Evolutionary conservation across 805 yeast genomes (phyloP).

Genomic region (Saccharomyces mikatae): DNA sequence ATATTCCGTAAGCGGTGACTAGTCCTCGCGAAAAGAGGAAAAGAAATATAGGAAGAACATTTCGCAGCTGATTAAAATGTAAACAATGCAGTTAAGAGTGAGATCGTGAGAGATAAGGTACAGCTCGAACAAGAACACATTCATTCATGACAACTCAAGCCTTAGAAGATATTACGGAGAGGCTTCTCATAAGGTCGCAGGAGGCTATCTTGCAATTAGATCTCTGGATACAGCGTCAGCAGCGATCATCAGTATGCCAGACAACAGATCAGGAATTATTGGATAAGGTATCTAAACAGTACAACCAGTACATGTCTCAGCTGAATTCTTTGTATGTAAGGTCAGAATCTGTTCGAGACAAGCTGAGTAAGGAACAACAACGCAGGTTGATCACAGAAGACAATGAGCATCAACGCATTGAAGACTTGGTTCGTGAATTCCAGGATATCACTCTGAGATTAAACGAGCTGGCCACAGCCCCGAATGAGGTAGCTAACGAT

Average conservation of each 20-base stretch:
- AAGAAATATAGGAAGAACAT: not conserved
- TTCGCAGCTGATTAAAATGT: not conserved
- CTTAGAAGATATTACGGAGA: slow-evolving; percentile 21
- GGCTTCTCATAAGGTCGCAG: slow-evolving; percentile 21
- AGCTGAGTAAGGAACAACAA: slow-evolving; percentile 8
- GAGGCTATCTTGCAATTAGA: slow-evolving; percentile 27
- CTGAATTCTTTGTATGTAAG: slow-evolving; percentile 21
- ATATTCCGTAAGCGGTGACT: not conserved
- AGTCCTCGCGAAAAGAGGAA: not conserved
- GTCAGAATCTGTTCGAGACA: slow-evolving; percentile 18
- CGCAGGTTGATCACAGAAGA: not conserved
- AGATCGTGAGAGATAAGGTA: not conserved
- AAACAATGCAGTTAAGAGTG: not conserved
- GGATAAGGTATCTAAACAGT: slow-evolving; percentile 8
- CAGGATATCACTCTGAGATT: slow-evolving; percentile 19
- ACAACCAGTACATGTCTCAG: slow-evolving; percentile 21
- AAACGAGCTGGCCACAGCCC: slow-evolving; percentile 16
- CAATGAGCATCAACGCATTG: slow-evolving; percentile 12
- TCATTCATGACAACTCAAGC: slow-evolving; percentile 5
- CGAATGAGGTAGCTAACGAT: slow-evolving; percentile 1
- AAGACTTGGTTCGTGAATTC: slow-evolving; percentile 22
- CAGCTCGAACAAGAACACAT: not conserved
- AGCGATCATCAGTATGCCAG: slow-evolving; percentile 3
- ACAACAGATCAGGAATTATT: slow-evolving; percentile 1
- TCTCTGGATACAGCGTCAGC: slow-evolving; percentile 23